Evolutionary conservation across 2,329 filamentous ascomycete genomes (phyloP).

Genomic region (Cercospora brassicicola): DNA sequence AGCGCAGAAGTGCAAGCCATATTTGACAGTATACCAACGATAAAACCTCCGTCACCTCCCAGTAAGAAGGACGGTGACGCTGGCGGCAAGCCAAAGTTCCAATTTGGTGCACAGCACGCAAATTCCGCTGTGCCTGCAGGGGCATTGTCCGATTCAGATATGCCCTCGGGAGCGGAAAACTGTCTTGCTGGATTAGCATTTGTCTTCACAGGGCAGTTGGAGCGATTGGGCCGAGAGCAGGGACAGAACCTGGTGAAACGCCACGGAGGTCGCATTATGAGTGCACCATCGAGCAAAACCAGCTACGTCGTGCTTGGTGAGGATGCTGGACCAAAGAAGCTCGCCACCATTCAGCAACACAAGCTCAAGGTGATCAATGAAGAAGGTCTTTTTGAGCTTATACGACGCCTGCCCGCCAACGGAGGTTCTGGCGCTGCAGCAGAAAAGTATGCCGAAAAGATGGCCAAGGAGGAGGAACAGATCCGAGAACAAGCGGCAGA

Average conservation of each 20-base stretch:
- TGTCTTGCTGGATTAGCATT: slow-evolving; percentile 88
- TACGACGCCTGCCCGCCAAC: slow-evolving; percentile 75
- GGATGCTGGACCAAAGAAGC: slow-evolving; percentile 90
- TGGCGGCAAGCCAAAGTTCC: slow-evolving; percentile 63
- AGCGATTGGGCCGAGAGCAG: slow-evolving; percentile 78
- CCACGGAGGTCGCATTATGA: slow-evolving; percentile 88
- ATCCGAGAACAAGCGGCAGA: slow-evolving; percentile 76
- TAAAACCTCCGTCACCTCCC: slow-evolving; percentile 81
- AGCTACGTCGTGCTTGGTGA: slow-evolving; percentile 87
- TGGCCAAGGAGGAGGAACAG: slow-evolving; percentile 79
- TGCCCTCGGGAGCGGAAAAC: slow-evolving; percentile 82
- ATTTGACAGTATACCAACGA: slow-evolving; percentile 79
- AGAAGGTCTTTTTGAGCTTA: slow-evolving; percentile 83
- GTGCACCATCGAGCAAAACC: slow-evolving; percentile 85
- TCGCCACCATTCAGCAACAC: slow-evolving; percentile 77
- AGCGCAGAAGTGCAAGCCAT: slow-evolving; percentile 76
- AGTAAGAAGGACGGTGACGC: slow-evolving; percentile 52
- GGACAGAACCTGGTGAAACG: slow-evolving; percentile 83
- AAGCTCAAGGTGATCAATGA: slow-evolving; percentile 92
- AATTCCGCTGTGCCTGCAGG: slow-evolving; percentile 60
- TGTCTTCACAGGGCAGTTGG: slow-evolving; percentile 89
- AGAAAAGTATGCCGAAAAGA: slow-evolving; percentile 80
- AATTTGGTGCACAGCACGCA: slow-evolving; percentile 63
- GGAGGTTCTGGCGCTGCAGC: slow-evolving; percentile 87
- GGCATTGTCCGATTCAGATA: slow-evolving; percentile 63